Percentiles rank a stretch among this genome's conserved stretches.
Conservation (phyloP, 306 rosid species). For the Prunus armeniaca region DNA sequence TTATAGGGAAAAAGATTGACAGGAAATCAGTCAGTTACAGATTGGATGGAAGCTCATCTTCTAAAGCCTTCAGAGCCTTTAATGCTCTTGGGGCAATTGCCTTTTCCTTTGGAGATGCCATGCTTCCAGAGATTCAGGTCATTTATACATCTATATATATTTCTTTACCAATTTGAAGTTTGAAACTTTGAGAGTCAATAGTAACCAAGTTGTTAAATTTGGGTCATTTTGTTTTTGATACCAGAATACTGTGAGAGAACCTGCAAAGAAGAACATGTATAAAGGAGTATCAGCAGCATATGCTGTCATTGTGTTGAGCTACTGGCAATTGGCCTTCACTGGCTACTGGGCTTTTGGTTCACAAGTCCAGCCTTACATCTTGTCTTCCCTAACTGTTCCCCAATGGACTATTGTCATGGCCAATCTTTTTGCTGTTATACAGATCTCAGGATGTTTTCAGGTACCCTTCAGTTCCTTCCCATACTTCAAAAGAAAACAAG, state of each 20-base stretch:
- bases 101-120: constrained; percentile 82
- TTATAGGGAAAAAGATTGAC: constrained; percentile 57
- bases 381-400: constrained; percentile 54
- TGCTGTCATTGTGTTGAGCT: constrained; percentile 50
- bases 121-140: constrained; percentile 86
- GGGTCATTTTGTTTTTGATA: background rate
- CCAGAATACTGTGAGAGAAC: constrained; percentile 70
- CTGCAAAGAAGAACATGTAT: constrained; percentile 65
- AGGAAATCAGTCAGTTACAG: constrained; percentile 52
- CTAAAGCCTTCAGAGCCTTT: constrained; percentile 57
- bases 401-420: constrained; percentile 78
- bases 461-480: constrained; percentile 14
- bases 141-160: background rate
- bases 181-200: background rate
- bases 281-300: constrained; percentile 72
- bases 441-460: constrained; percentile 81
- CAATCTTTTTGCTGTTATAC: constrained; percentile 69
- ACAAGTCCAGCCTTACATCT: constrained; percentile 61
- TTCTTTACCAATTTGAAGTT: background rate
- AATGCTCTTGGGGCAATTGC: constrained; percentile 71
- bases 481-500: background rate
- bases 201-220: background rate
- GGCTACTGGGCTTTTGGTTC: constrained; percentile 87
- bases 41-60: constrained; percentile 55
- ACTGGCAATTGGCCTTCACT: constrained; percentile 60